A percentile compares a stretch with the other conserved stretches of the same genome.
Conservation (phyloP, 495 filamentous ascomycete genomes). For the Daldinia concentrica region DNA sequence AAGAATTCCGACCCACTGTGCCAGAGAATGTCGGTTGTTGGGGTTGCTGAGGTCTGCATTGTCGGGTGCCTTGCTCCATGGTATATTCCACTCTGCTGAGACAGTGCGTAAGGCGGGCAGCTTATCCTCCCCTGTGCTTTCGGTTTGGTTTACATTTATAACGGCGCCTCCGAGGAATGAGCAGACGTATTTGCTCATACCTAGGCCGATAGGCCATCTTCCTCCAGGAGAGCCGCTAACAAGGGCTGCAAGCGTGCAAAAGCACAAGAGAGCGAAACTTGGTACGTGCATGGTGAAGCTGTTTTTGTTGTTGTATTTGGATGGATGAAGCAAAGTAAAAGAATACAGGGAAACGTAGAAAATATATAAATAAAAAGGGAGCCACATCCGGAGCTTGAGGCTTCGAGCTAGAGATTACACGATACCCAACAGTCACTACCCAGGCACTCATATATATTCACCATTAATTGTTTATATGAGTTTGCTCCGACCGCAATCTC, state of each 20-base stretch:
- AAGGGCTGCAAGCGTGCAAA: not conserved
- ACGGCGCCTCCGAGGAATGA: not conserved
- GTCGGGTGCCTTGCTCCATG: slow-evolving; percentile 1
- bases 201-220: not conserved
- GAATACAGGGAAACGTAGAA: not conserved
- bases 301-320: not conserved
- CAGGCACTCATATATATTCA: not conserved
- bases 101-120: slow-evolving; percentile 15
- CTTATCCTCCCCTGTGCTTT: not conserved
- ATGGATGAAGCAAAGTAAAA: not conserved
- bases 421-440: not conserved
- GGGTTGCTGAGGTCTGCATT: not conserved
- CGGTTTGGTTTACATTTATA: not conserved
- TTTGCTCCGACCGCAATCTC: not conserved
- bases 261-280: not conserved
- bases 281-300: not conserved
- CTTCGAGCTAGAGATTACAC: not conserved
- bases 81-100: slow-evolving; percentile 20
- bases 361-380: not conserved
- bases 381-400: not conserved
- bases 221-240: not conserved
- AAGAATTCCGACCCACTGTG: not conserved
- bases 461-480: not conserved
- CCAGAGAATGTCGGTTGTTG: not conserved
- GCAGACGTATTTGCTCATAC: slow-evolving; percentile 1